Conservation (phyloP, 2,329 filamentous ascomycete species). For the Penicillium verrucosum region DNA sequence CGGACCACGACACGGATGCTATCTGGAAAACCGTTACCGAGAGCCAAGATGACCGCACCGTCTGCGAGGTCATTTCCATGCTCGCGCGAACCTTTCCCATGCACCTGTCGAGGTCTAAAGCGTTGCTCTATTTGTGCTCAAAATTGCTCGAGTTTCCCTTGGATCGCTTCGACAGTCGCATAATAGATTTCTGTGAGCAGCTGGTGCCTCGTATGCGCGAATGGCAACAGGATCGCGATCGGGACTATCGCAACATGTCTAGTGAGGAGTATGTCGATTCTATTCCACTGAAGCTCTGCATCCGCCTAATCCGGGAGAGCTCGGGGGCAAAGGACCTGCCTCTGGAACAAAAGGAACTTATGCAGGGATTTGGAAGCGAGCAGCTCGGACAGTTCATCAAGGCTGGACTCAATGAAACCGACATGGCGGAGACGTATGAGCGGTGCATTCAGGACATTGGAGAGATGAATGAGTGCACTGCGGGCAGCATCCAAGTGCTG, state of each 20-base stretch:
- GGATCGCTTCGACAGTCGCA: conserved; percentile 58
- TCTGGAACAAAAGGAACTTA: conserved; percentile 57
- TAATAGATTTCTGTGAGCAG: conserved; percentile 60
- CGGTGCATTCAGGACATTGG: conserved; percentile 68
- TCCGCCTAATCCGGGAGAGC: conserved; percentile 70
- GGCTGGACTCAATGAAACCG: conserved; percentile 54
- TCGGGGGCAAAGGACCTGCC: conserved; percentile 55
- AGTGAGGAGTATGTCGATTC: conserved; percentile 34
- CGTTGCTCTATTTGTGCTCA: conserved; percentile 63
- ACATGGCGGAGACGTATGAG: conserved; percentile 61
- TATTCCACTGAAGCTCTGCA: conserved; percentile 53
- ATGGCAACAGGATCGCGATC: conserved; percentile 41
- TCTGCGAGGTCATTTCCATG: conserved; percentile 74
- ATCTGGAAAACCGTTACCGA: conserved; percentile 81
- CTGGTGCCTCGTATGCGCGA: conserved; percentile 52
- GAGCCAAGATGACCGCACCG: conserved; percentile 80
- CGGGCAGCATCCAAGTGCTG: conserved; percentile 71
- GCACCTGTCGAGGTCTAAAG: conserved; percentile 39
- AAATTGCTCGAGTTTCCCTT: conserved; percentile 67
- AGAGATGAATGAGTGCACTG: conserved; percentile 59
- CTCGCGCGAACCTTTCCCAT: conserved; percentile 50
- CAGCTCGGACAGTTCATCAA: conserved; percentile 61
- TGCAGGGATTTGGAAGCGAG: conserved; percentile 62
- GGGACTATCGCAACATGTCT: conserved; percentile 23
- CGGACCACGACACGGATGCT: conserved; percentile 66